A percentile compares a stretch with the other conserved stretches of the same genome.
Evolutionary conservation across 2,329 filamentous ascomycete species (phyloP).

Genomic region (Emericellopsis cladophorae): DNA sequence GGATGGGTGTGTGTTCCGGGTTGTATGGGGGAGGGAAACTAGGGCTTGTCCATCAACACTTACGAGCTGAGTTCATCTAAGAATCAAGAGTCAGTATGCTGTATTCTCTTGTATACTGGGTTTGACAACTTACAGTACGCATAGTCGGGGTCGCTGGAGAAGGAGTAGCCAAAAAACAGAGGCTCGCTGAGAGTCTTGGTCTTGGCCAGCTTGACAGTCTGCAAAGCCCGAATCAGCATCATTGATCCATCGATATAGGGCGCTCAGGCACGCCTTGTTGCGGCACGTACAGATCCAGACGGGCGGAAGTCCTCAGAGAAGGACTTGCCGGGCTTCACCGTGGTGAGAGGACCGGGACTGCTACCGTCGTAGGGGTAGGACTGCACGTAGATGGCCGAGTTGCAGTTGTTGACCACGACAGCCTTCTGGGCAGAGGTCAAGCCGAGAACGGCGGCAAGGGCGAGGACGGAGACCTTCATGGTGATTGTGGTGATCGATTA

Average conservation of each 20-base stretch:
- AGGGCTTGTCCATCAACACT: conserved; percentile 3
- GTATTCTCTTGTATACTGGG: neutral
- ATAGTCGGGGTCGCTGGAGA: conserved; percentile 18
- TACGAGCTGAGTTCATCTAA: conserved; percentile 24
- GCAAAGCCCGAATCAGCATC: neutral
- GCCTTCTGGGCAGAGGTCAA: conserved; percentile 20
- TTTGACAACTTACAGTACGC: conserved; percentile 21
- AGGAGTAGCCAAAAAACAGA: conserved; percentile 29
- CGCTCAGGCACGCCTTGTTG: too few species aligned
- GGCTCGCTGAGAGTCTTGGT: conserved; percentile 20
- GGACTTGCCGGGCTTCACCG: conserved; percentile 16
- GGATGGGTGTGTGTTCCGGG: too few species aligned
- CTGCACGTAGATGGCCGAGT: conserved; percentile 19
- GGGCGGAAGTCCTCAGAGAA: conserved; percentile 21
- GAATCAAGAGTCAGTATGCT: neutral
- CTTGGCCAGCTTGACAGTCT: conserved; percentile 28
- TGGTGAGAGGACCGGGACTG: conserved; percentile 16
- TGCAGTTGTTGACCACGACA: conserved; percentile 22
- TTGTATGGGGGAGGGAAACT: neutral
- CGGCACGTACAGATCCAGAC: conserved; percentile 20
- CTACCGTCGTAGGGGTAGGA: conserved; percentile 20
- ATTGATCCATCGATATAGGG: neutral
- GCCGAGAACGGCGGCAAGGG: conserved; percentile 17
- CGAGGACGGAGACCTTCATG: conserved; percentile 15
- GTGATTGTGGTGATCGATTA: conserved; percentile 2